Base-by-base conservation (phyloP, 371 early-diverging fungal genomes). In the Synchytrium microbalum region DNA sequence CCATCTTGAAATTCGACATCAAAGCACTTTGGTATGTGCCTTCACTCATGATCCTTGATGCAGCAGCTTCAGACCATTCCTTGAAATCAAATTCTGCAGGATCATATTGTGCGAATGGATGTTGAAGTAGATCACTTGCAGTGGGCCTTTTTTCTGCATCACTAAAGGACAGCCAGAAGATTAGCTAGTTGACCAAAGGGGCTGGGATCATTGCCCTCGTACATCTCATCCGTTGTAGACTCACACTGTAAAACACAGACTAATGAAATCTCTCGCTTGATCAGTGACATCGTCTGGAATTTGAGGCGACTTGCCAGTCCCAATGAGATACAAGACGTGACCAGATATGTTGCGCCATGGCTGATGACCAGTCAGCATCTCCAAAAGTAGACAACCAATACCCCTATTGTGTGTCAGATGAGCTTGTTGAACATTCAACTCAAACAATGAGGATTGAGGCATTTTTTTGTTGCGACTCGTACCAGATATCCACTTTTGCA, bases 401-500 rank as follows among this genome's bases (percentile, higher is more conserved):
- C 56, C 28, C 56, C 56, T 55, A 55, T 5, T 51, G 51, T n/a
- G n/a, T n/a, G 14, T n/a, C 51, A n/a, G 14, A 51, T 13, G n/a
- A 51, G 51, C 51, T 51, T n/a, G n/a, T 51, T 14, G 13, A 14
- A 51, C 14, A 14, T 14, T 51, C 51, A 14, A 51, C 51, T 14
- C 14, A 51, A 51, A 14, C 51, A n/a, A 55, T 13, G 13, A 55
- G 56, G 46, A 5, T 10, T 38, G 46, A 38, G 46, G 10, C 46
- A 38, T n/a, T n/a, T n/a, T n/a, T n/a, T n/a, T n/a, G n/a, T n/a
- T n/a, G n/a, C n/a, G n/a, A 55, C 8, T 13, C 56, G 5, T 16
- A 68, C 79, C 79, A 75, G 24, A 75, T 73, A 63, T 76, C 76
- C 2, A 78, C 76, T 67, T 76, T 79, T 3, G 76, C 76, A 61